Conservation (phyloP, 805 yeast genomes). For the Ogataea kodamae region DNA sequence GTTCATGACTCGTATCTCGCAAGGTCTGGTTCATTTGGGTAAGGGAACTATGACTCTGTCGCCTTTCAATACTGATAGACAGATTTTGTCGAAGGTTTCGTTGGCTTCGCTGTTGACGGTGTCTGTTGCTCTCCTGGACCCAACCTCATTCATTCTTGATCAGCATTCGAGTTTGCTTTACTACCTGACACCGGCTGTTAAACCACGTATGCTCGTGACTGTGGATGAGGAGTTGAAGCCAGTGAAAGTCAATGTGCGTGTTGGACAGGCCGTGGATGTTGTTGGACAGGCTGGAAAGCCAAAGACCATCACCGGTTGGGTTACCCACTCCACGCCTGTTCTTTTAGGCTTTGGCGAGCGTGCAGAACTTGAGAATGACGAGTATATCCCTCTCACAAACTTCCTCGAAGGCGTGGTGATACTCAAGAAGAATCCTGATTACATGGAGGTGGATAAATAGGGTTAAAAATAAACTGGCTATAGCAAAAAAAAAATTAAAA, state of each 20-base stretch:
- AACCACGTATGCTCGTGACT: constrained; percentile 90
- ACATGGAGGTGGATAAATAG: constrained; percentile 43
- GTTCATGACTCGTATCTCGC: constrained; percentile 91
- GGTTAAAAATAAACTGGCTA: constrained; percentile 5
- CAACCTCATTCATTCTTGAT: constrained; percentile 73
- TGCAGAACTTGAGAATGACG: constrained; percentile 94
- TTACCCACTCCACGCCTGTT: constrained; percentile 97
- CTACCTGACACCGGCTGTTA: constrained; percentile 81
- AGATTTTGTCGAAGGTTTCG: constrained; percentile 80
- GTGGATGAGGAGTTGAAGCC: constrained; percentile 90
- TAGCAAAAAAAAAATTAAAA: constrained; percentile 13
- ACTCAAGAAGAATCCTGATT: constrained; percentile 85
- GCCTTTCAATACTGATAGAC: constrained; percentile 87
- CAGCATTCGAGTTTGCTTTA: constrained; percentile 77
- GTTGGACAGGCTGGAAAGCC: constrained; percentile 99
- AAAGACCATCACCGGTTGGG: constrained; percentile 99
- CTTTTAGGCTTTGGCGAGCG: constrained; percentile 89
- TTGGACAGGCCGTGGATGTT: constrained; percentile 97
- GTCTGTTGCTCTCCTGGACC: constrained; percentile 79
- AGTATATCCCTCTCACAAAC: constrained; percentile 76
- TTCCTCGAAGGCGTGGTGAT: constrained; percentile 92
- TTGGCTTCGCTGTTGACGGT: constrained; percentile 87
- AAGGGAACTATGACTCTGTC: constrained; percentile 90
- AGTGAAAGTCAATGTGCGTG: constrained; percentile 92
- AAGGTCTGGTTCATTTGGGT: constrained; percentile 92